These are phyloP conservation scores for Paramecium biaurelia DNA, from an alignment of 73 alveolate genomes.

Conservation along the genomic window DNA sequence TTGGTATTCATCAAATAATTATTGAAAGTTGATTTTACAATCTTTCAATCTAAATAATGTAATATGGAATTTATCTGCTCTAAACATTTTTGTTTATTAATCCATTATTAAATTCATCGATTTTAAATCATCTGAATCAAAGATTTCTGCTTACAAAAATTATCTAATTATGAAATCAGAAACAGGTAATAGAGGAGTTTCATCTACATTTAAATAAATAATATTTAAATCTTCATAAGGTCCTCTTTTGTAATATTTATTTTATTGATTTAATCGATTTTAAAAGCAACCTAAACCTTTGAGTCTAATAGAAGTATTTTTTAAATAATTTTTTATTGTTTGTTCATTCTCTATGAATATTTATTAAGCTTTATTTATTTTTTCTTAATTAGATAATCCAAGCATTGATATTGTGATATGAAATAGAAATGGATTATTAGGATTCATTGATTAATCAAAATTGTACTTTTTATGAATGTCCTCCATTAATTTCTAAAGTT, in stretches of 20 bases:
- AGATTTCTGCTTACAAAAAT: background rate
- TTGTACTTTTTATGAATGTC: background rate
- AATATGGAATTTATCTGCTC: conserved; percentile 32
- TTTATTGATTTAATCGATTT: background rate
- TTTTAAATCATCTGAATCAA: conserved; percentile 43
- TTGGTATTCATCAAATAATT: conserved; percentile 16
- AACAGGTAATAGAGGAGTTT: background rate
- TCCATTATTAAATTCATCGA: background rate
- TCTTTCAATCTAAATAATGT: conserved; percentile 4
- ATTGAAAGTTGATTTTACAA: background rate
- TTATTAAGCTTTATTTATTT: conserved; percentile 22
- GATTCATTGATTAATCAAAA: background rate
- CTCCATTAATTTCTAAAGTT: background rate
- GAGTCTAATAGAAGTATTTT: background rate
- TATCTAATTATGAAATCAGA: conserved; percentile 37
- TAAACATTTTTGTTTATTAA: background rate
- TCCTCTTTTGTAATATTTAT: background rate
- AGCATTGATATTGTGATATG: conserved; percentile 44
- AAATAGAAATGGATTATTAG: conserved; percentile 18
- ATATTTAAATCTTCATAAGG: conserved; percentile 1
- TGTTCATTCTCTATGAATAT: background rate
- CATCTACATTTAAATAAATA: conserved; percentile 27
- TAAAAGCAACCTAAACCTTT: conserved; percentile 18
- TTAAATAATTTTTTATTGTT: background rate
- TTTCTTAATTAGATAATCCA: background rate